These are phyloP conservation scores for Candida glaebosa DNA, from an alignment of 805 yeast genomes.

Conservation along the genomic window DNA sequence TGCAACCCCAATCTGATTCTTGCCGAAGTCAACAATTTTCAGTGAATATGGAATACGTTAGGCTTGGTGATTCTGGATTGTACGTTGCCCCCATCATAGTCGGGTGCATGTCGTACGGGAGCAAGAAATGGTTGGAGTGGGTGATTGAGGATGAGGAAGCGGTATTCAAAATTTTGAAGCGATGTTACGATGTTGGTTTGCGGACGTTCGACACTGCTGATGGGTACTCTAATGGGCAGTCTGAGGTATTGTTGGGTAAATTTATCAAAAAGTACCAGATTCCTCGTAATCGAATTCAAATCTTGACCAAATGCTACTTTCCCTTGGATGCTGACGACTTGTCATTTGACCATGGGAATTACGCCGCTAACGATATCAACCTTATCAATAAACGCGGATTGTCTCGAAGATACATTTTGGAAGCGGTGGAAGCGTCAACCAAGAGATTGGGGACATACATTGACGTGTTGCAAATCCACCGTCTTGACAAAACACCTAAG, in stretches of 20 bases:
- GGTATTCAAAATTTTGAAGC: constrained; percentile 21
- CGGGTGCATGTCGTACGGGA: constrained; percentile 55
- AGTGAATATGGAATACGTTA: background rate
- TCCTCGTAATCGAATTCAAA: constrained; percentile 19
- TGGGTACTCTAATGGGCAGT: constrained; percentile 18
- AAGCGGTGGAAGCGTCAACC: constrained; percentile 39
- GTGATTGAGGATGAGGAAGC: constrained; percentile 24
- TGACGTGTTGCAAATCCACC: constrained; percentile 56
- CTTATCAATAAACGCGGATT: constrained; percentile 34
- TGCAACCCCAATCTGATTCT: no score
- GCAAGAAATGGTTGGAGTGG: constrained; percentile 34
- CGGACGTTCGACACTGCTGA: constrained; percentile 23
- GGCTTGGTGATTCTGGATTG: constrained; percentile 45
- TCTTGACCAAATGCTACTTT: constrained; percentile 15
- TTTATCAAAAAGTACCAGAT: constrained; percentile 19
- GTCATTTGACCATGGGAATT: constrained; percentile 1
- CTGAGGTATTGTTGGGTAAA: constrained; percentile 17
- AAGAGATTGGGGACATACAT: constrained; percentile 50
- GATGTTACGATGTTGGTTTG: constrained; percentile 19
- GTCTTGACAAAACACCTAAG: constrained; percentile 48
- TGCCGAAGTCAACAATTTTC: background rate
- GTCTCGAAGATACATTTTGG: constrained; percentile 41
- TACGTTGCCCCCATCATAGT: constrained; percentile 46
- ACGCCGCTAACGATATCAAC: constrained; percentile 1
- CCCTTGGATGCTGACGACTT: constrained; percentile 9